These are phyloP conservation scores for Crithidia expoeki DNA, from an alignment of 208 protist species.

Conservation along the genomic window DNA sequence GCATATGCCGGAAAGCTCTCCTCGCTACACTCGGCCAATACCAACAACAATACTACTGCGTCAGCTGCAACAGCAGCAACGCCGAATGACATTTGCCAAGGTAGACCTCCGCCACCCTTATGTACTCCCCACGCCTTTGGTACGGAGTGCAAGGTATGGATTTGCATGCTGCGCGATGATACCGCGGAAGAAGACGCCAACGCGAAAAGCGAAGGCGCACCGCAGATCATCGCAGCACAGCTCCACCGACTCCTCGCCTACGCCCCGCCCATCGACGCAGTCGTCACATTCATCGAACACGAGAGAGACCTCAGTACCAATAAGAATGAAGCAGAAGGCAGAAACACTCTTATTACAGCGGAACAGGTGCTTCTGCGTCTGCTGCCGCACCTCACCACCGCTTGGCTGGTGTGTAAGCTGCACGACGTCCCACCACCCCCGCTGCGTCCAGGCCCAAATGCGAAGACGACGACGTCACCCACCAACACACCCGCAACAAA, in stretches of 20 bases:
- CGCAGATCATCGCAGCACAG: conserved; percentile 15
- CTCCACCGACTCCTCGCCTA: conserved; percentile 23
- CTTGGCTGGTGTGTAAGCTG: conserved; percentile 16
- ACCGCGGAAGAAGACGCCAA: conserved; percentile 28
- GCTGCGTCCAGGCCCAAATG: not conserved
- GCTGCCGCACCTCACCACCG: conserved; percentile 27
- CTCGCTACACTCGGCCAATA: not conserved
- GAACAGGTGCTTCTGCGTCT: conserved; percentile 32
- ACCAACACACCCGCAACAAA: not conserved
- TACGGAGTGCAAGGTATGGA: conserved; percentile 51
- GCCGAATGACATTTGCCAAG: not conserved
- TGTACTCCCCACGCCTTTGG: conserved; percentile 21
- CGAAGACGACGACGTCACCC: not conserved
- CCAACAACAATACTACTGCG: not conserved
- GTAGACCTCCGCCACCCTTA: conserved; percentile 10
- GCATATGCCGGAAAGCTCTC: not conserved
- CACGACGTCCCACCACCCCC: conserved; percentile 20
- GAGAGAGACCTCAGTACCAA: not conserved
- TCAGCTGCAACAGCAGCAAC: no score
- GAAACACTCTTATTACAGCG: conserved; percentile 9
- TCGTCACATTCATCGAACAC: conserved; percentile 45
- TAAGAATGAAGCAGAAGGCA: not conserved
- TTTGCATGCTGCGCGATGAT: conserved; percentile 73
- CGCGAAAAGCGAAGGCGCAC: conserved; percentile 11
- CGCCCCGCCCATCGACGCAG: conserved; percentile 34